Base-by-base conservation (phyloP, 805 yeast species). In the Zygoascus bituminiphila region DNA sequence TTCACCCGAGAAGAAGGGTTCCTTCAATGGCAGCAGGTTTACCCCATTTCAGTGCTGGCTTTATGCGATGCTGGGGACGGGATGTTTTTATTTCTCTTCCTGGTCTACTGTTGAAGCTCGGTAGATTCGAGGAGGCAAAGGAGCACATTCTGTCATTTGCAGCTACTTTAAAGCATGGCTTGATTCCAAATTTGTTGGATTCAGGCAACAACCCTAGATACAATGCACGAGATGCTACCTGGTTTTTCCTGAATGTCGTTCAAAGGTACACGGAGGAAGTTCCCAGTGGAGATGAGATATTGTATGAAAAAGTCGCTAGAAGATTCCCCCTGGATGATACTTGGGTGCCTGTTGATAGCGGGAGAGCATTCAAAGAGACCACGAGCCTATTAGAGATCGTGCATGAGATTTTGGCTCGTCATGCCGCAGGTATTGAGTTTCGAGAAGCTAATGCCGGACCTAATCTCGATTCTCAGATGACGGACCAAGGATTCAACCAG, bases 11-110 rank as follows among this genome's bases (percentile, higher is more conserved):
- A 37, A 67, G 72, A 9, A 48, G 45, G 39, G 75, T 80, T 14
- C 84, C 95, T 1, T 78, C 86, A 38, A 72, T 91, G 77, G 96
- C 98, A 14, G 98, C 98, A 1, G 98, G 98, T 1, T 73, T 91
- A 52, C 98, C 98, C 1, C 97, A 88, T 66, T 91, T 91, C 68
- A 82, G 93, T 62, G 77, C 76, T 50, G 88, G 84, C 54, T 89
- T 84, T 65, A 88, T 91, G 96, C 76, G 98, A 64, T 88, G 96
- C 63, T 91, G 98, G 98, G 98, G 98, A 20, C 77, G 98, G 61
- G 98, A 91, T 66, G 95, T 88, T 0, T 93, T 93, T 62, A 83
- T 91, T 42, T 77, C 96, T 0, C 73, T 84, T 39, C 72, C 96
- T 52, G 98, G 98, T 0, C 71, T 91, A 44, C 67, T 88, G 48